These are phyloP conservation scores for Aphanomyces euteiches DNA, from an alignment of 352 stramenopile species.

Conservation along the genomic window DNA sequence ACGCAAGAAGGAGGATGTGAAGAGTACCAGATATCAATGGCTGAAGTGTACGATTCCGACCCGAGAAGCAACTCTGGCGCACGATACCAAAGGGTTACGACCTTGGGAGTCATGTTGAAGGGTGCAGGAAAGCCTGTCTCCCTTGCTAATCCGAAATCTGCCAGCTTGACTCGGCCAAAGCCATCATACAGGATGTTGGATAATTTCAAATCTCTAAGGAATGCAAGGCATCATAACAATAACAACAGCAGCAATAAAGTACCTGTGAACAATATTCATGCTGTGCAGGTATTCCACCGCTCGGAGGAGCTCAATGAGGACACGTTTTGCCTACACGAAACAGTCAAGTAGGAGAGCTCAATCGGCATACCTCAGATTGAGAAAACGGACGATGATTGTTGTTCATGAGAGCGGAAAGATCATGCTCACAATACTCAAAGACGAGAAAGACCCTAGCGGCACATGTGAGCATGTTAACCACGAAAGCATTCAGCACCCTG, in stretches of 20 bases:
- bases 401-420: slow-evolving; percentile 72
- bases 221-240: not conserved
- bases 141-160: slow-evolving; percentile 54
- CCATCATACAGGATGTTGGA: slow-evolving; percentile 91
- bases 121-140: slow-evolving; percentile 33
- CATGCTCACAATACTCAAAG: slow-evolving; percentile 89
- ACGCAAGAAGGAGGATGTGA: not conserved
- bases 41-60: slow-evolving; percentile 72
- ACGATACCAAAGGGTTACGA: slow-evolving; percentile 95
- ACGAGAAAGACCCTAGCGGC: slow-evolving; percentile 75
- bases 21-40: slow-evolving; percentile 89
- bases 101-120: slow-evolving; percentile 57
- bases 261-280: slow-evolving; percentile 34
- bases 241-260: slow-evolving; percentile 22
- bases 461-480: not conserved
- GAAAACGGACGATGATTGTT: slow-evolving; percentile 61
- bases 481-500: slow-evolving; percentile 36
- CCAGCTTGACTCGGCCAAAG: slow-evolving; percentile 57
- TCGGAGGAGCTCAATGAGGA: slow-evolving; percentile 23
- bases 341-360: slow-evolving; percentile 34
- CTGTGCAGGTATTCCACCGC: slow-evolving; percentile 19
- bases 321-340: slow-evolving; percentile 6
- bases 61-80: slow-evolving; percentile 91
- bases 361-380: slow-evolving; percentile 57
- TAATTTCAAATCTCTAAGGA: slow-evolving; percentile 86